Percentiles rank a stretch among this genome's conserved stretches.
Conservation (phyloP, 768 basidiomycete species). For the Phaeotremella skinneri region DNA sequence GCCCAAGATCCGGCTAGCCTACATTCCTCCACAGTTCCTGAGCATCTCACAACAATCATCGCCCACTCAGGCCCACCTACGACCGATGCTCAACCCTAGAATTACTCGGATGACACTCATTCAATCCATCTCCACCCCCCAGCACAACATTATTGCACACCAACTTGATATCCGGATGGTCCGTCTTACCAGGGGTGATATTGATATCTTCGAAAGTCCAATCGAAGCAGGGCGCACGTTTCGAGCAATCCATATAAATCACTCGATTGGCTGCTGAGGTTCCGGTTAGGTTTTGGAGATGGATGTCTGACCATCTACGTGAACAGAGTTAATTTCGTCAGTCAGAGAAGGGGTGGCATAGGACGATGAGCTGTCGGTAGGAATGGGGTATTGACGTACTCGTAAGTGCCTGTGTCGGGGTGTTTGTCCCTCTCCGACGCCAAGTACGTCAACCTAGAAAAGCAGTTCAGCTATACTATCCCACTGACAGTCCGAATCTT, state of each 20-base stretch:
- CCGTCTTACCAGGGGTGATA: constrained; percentile 29
- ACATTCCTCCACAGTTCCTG: too few species aligned
- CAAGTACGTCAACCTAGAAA: constrained; percentile 1
- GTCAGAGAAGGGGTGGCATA: neutral
- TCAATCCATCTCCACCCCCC: constrained; percentile 32
- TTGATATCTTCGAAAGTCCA: constrained; percentile 30
- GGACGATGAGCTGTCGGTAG: neutral
- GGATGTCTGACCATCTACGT: constrained; percentile 31
- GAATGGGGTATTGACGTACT: constrained; percentile 1
- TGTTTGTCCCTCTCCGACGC: neutral
- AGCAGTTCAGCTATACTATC: too few species aligned
- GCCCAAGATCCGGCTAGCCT: too few species aligned
- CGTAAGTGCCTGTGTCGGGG: constrained; percentile 5
- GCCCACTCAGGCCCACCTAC: too few species aligned
- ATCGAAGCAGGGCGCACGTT: constrained; percentile 29
- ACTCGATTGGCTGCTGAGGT: constrained; percentile 28
- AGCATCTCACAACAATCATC: too few species aligned
- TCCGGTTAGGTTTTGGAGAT: constrained; percentile 32
- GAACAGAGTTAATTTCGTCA: neutral
- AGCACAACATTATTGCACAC: constrained; percentile 39
- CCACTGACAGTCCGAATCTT: too few species aligned
- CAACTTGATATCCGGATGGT: constrained; percentile 30
- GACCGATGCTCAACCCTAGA: constrained; percentile 20
- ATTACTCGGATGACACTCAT: constrained; percentile 36
- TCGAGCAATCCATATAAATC: constrained; percentile 32